Conservation (phyloP, 108 stramenopile genomes). For the Asterionellopsis glacialis region DNA sequence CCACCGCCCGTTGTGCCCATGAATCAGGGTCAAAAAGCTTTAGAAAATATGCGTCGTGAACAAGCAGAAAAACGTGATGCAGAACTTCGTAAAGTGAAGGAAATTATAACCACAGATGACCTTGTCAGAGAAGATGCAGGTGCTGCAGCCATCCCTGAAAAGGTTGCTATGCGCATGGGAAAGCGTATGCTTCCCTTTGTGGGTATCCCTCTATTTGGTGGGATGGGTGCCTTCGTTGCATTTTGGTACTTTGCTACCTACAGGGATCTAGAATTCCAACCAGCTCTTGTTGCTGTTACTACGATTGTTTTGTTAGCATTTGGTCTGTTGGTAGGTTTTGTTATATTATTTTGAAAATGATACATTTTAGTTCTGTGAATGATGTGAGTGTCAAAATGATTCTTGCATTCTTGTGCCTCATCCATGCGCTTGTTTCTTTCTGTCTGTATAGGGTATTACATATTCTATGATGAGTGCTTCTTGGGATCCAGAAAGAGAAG, state of each 20-base stretch:
- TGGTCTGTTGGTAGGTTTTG: slow-evolving; percentile 52
- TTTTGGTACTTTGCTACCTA: slow-evolving; percentile 85
- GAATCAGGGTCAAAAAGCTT: slow-evolving; percentile 38
- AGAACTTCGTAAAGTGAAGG: slow-evolving; percentile 58
- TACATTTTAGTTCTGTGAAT: too few species aligned
- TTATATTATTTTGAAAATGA: background rate
- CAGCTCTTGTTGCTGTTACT: slow-evolving; percentile 63
- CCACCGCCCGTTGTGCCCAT: background rate
- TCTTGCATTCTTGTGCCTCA: background rate
- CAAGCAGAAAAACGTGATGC: slow-evolving; percentile 60
- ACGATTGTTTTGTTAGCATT: slow-evolving; percentile 60
- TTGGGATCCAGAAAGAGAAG: slow-evolving; percentile 80
- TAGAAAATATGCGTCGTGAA: slow-evolving; percentile 58
- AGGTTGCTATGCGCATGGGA: slow-evolving; percentile 77
- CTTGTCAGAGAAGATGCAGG: slow-evolving; percentile 37
- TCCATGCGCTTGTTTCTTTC: slow-evolving; percentile 6
- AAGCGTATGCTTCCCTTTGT: slow-evolving; percentile 84
- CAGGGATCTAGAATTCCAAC: slow-evolving; percentile 69
- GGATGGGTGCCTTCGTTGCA: slow-evolving; percentile 61
- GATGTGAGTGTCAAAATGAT: slow-evolving; percentile 1
- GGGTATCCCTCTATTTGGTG: slow-evolving; percentile 69
- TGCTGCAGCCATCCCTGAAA: slow-evolving; percentile 80
- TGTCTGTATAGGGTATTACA: slow-evolving; percentile 58
- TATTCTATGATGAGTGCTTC: slow-evolving; percentile 75
- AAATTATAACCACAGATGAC: slow-evolving; percentile 43